Evolutionary conservation across 257 asterid genomes (phyloP), one percentile per base, ranked within the genome.

Genomic region (Ehretia macrophylla): DNA sequence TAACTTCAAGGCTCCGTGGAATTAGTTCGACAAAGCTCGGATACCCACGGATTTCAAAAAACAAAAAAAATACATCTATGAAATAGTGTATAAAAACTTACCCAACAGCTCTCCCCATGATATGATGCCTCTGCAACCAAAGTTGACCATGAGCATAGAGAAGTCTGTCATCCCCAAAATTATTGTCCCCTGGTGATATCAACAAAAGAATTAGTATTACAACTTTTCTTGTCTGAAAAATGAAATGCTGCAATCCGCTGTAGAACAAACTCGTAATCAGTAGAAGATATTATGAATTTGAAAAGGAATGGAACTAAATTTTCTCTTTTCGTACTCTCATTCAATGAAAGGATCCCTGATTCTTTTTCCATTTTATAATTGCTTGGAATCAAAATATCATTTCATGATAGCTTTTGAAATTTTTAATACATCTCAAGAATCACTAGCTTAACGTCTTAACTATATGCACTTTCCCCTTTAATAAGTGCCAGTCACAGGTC

Each of bases 91-190:
- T 23, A 49, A 60, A 52, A 74, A 75, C 89, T 86, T 70, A 93
- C 99, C 99, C 99, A 47, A 93, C 96, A 62, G 97, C 99, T 83
- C 99, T 81, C 68, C 99, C 99, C 99, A 93, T 87, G 57, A 93
- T 89, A 68, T 93, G 97, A 56, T 89, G 92, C 71, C 94, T 80
- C 38, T 89, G 83, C 63, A 93, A 76, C 99, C 99, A 93, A 45
- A 77, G 95, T 74, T 93, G 99, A 58, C 99, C 99, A 0, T 86
- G 90, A 62, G 99, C 99, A 65, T 93, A 93, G 40, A 93, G 85
- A 79, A 83, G 95, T 74, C 97, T 81, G 83, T 93, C 99, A 68
- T 93, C 99, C 63, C 93, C 96, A 66, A 75, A 79, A 72, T 93
- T 93, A 66, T 87, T 93, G 69, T 93, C 99, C 51, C 99, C 97